Base-by-base conservation (phyloP, 2,329 filamentous ascomycete species). In the Orbilia blumenaviensis region DNA sequence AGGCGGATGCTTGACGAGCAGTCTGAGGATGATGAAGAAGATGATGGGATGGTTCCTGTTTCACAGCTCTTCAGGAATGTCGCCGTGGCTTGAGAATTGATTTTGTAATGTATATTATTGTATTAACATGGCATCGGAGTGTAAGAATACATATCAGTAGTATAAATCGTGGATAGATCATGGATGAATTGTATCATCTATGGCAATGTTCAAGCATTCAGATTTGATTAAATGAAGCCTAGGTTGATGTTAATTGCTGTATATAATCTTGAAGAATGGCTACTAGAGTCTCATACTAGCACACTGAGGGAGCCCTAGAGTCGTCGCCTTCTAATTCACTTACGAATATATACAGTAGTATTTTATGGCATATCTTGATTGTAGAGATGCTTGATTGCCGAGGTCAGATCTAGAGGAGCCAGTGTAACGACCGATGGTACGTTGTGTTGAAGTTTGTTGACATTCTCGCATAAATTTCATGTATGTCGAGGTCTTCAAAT, bases 1-100 rank as follows among this genome's bases (percentile, higher is more conserved):
- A 44, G 84, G 66, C 84, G 81, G 10, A 79, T 87, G 69, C 83
- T 81, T 2, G 85, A 86, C 78, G 81, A 84, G 34, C 83, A 83
- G 4, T 82, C 81, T 9, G 80, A 81, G 44, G 71, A 75, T 36
- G 82, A 81, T 36, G 82, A 81, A 42, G 82, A 32, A 7, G 80
- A 80, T 1, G 80, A 80, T 23, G 78, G 78, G 2, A 82, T 83
- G 46, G 81, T 81, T 27, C 81, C 82, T 36, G 83, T 83, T 77
- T 68, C 84, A 56, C 82, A 81, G 80, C 68, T 84, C 58, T 84
- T 84, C 74, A 81, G 82, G 58, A 82, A 79, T 18, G 46, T 58
- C 21, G 61, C 48, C n/a, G 66, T 66, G 23, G 63, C 69, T 4
- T 74, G 50, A 60, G 9, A 34, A 12, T 25, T 2, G 46, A 36